Evolutionary conservation across 371 early-diverging fungal genomes (phyloP).

Genomic region (Mortierella polycephala): DNA sequence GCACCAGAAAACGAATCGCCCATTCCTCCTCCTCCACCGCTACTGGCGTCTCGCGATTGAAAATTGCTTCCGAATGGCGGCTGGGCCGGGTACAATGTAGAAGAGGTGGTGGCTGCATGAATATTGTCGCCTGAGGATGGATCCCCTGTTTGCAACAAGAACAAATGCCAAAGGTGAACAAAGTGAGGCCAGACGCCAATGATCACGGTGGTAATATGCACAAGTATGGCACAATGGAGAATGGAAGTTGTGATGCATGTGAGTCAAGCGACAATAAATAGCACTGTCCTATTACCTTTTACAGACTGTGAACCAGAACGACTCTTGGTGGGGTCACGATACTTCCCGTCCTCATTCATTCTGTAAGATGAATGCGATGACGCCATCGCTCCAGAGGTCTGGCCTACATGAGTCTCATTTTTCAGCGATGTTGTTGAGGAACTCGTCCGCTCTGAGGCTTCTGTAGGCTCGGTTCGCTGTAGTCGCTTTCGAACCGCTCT

Average conservation of each 20-base stretch:
- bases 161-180: neutral
- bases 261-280: neutral
- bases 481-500: conserved; percentile 28
- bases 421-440: neutral
- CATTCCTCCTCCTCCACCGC: conserved; percentile 22
- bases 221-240: neutral
- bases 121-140: conserved; percentile 27
- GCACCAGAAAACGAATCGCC: conserved; percentile 9
- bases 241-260: neutral
- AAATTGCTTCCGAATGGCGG: conserved; percentile 23
- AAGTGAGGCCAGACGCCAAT: neutral
- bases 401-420: conserved; percentile 5
- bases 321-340: conserved; percentile 9
- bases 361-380: conserved; percentile 1
- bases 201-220: no score
- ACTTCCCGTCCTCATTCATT: conserved; percentile 15
- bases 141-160: conserved; percentile 10
- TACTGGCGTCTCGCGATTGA: conserved; percentile 31
- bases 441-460: neutral
- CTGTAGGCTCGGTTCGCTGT: conserved; percentile 8
- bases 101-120: conserved; percentile 12
- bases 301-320: conserved; percentile 19
- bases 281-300: conserved; percentile 18
- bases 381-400: neutral
- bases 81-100: conserved; percentile 27